Conservation (phyloP, 805 yeast species). For the Starmerella gropengiesseri region DNA sequence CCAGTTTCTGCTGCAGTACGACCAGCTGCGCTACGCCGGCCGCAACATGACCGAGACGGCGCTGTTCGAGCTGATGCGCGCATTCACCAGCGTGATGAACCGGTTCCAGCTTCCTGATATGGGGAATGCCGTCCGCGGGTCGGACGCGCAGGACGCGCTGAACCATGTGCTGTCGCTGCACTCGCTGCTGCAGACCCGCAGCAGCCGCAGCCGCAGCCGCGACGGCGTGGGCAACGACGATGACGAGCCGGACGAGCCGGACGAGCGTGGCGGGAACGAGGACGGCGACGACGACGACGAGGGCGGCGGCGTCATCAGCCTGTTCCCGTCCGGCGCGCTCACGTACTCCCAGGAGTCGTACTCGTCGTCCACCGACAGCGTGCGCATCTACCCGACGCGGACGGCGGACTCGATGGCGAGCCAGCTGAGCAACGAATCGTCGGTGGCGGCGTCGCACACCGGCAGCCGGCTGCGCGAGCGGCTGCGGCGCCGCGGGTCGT, state of each 20-base stretch:
- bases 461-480: conserved; percentile 1
- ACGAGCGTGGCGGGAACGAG: no score
- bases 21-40: conserved; percentile 57
- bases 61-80: conserved; percentile 48
- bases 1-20: conserved; percentile 47
- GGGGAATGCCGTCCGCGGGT: no score
- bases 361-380: conserved; percentile 7
- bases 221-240: no score
- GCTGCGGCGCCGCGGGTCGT: conserved; percentile 1
- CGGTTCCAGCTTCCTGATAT: conserved; percentile 10
- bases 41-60: conserved; percentile 46
- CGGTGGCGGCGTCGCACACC: neutral
- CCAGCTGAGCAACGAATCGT: neutral
- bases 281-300: neutral
- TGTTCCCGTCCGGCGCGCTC: neutral
- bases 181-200: no score
- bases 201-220: no score
- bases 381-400: conserved; percentile 5
- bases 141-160: no score
- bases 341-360: neutral
- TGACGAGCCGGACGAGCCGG: no score
- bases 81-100: conserved; percentile 16
- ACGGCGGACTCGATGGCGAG: conserved; percentile 1
- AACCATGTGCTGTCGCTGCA: no score
- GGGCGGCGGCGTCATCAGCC: neutral